Base-by-base conservation (phyloP, 2,329 filamentous ascomycete species). In the Aureobasidium sp. region DNA sequence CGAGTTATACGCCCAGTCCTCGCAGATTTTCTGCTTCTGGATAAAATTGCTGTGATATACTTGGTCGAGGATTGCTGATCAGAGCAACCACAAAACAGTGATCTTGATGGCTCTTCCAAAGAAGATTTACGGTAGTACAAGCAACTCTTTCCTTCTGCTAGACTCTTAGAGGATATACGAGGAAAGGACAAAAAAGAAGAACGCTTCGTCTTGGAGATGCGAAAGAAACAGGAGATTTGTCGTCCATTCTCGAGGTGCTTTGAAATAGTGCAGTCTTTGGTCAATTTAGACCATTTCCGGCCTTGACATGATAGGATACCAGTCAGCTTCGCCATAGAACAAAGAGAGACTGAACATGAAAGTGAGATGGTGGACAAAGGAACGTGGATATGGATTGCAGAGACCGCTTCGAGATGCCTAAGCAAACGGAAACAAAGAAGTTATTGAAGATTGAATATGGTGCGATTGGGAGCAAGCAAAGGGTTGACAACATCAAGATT, bases 221-320 rank as follows among this genome's bases (percentile, higher is more conserved):
- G 20, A 20, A 27, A 23, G 20, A 3, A 39, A n/a, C 13, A 20
- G 29, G 20, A 15, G 26, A 53, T 41, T 29, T 27, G 20, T 53
- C 50, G 6, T 12, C 32, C 32, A 34, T 10, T 5, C 0, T 12
- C 13, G n/a, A n/a, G 9, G 10, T 27, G 5, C 9, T 10, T 13
- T 42, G 1, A 55, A 55, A 32, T 55, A 42, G 6, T 1, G 2
- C 7, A 15, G 17, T 9, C 20, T 27, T 5, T 17, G 0, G 5
- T 57, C 39, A 57, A 44, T 46, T n/a, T 46, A 57, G 10, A 46
- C 53, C 39, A n/a, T 44, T 57, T 57, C 53, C 53, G 53, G 32
- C 9, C 6, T 34, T 34, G 1, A 39, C 27, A 29, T 23, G 17
- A 10, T 17, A 6, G 6, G 7, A 23, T 13, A 8, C 6, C 3